Percentiles rank a stretch among this genome's conserved stretches.
These are phyloP conservation scores for Aspergillus luchuensis DNA, from an alignment of 2,329 filamentous ascomycete genomes.

Conservation along the genomic window DNA sequence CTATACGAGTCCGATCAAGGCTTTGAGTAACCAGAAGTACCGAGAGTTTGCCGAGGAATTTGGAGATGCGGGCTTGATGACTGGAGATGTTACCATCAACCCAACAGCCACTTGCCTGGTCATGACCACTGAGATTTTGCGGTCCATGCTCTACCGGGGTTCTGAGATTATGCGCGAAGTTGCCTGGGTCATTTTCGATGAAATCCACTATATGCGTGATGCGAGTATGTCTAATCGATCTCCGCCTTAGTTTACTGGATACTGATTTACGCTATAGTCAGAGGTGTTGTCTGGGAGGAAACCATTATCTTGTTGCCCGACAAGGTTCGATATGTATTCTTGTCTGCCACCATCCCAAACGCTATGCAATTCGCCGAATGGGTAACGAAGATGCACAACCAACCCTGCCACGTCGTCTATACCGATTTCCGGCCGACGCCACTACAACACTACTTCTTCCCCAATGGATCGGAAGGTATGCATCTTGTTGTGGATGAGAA, in stretches of 20 bases:
- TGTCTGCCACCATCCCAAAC: slow-evolving; percentile 97
- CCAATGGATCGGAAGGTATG: slow-evolving; percentile 87
- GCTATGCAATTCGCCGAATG: slow-evolving; percentile 99
- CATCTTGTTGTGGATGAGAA: slow-evolving; percentile 96
- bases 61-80: slow-evolving; percentile 97
- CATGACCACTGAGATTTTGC: slow-evolving; percentile 99
- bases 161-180: slow-evolving; percentile 99
- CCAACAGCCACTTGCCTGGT: slow-evolving; percentile 96
- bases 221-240: slow-evolving; percentile 54
- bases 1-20: slow-evolving; percentile 99
- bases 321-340: slow-evolving; percentile 97
- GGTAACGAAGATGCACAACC: slow-evolving; percentile 97
- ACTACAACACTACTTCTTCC: slow-evolving; percentile 97
- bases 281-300: slow-evolving; percentile 99
- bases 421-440: slow-evolving; percentile 97
- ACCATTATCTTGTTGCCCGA: slow-evolving; percentile 97
- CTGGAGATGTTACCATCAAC: slow-evolving; percentile 98
- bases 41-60: slow-evolving; percentile 95
- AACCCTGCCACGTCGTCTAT: slow-evolving; percentile 98
- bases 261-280: slow-evolving; percentile 46
- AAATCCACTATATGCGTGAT: slow-evolving; percentile 98
- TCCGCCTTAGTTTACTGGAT: background rate
- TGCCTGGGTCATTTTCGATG: slow-evolving; percentile 96
- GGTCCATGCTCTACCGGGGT: slow-evolving; percentile 96
- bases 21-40: slow-evolving; percentile 97